Percentiles rank a stretch among this genome's conserved stretches.
Conservation (phyloP, 2,329 filamentous ascomycete species). For the Podosphaera fusca region DNA sequence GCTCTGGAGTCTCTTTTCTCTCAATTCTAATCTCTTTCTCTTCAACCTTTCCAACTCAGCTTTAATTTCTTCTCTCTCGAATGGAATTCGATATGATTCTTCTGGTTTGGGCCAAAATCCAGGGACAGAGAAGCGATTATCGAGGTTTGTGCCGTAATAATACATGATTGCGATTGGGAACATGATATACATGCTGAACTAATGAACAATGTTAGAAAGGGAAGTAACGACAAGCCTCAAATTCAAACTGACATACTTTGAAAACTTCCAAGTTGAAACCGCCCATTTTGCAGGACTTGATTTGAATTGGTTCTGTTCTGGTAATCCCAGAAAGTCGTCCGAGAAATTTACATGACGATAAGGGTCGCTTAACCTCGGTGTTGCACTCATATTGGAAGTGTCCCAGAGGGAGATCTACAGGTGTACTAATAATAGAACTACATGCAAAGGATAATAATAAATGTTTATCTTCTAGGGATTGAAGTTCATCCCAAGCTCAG, state of each 20-base stretch:
- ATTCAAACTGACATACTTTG: slow-evolving; percentile 37
- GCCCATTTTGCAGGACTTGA: slow-evolving; percentile 30
- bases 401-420: too few relatives aligned
- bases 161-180: slow-evolving; percentile 99
- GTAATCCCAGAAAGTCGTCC: too few relatives aligned
- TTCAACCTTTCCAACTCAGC: slow-evolving; percentile 28
- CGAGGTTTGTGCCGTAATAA: slow-evolving; percentile 97
- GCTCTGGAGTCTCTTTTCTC: slow-evolving; percentile 16
- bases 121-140: slow-evolving; percentile 67
- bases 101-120: slow-evolving; percentile 83
- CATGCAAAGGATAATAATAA: too few relatives aligned
- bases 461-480: too few relatives aligned
- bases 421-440: too few relatives aligned
- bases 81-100: slow-evolving; percentile 53
- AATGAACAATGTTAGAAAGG: slow-evolving; percentile 2
- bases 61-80: slow-evolving; percentile 61
- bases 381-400: too few relatives aligned
- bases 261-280: slow-evolving; percentile 85
- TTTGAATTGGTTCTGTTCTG: neutral
- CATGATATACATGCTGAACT: slow-evolving; percentile 98
- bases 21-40: slow-evolving; percentile 14
- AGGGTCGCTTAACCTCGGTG: too few relatives aligned
- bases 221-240: neutral
- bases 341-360: too few relatives aligned
- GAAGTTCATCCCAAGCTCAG: too few relatives aligned